Percentiles rank a stretch among this genome's conserved stretches.
Conservation (phyloP, 306 rosid genomes). For the Hippophae rhamnoides region DNA sequence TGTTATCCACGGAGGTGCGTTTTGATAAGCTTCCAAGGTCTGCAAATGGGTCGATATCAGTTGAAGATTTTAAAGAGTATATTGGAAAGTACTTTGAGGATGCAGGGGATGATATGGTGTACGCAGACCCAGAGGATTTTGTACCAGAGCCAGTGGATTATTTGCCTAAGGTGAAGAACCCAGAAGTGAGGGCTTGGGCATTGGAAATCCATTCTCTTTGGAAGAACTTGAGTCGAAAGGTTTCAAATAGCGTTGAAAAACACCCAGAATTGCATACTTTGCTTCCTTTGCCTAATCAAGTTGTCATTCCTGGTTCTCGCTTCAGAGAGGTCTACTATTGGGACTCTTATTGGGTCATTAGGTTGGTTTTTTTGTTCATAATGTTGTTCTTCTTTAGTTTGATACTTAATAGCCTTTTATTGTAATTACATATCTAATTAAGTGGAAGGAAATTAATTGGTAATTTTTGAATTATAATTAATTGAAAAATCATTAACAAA, state of each 20-base stretch:
- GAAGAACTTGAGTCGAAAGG: slow-evolving; percentile 61
- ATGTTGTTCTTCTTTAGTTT: background rate
- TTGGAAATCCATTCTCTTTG: slow-evolving; percentile 59
- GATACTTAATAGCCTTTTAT: background rate
- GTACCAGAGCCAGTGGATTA: slow-evolving; percentile 46
- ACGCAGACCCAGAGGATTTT: slow-evolving; percentile 49
- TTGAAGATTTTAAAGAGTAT: slow-evolving; percentile 24
- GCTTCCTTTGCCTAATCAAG: slow-evolving; percentile 47
- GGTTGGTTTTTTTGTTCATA: slow-evolving; percentile 27
- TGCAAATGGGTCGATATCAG: slow-evolving; percentile 29
- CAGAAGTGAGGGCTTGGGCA: slow-evolving; percentile 64
- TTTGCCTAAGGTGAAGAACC: slow-evolving; percentile 52
- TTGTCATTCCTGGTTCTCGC: slow-evolving; percentile 66
- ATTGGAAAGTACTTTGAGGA: slow-evolving; percentile 27
- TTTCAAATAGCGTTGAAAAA: slow-evolving; percentile 25
- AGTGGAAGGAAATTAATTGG: too few relatives aligned
- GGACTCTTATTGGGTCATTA: slow-evolving; percentile 91
- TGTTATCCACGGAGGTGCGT: slow-evolving; percentile 31
- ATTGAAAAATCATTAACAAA: too few relatives aligned
- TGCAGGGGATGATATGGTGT: slow-evolving; percentile 67
- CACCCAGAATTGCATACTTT: slow-evolving; percentile 52
- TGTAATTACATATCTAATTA: too few relatives aligned
- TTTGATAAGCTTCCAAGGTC: slow-evolving; percentile 34
- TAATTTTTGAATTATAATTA: too few relatives aligned
- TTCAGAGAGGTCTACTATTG: slow-evolving; percentile 86